A percentile compares a stretch with the other conserved stretches of the same genome.
These are phyloP conservation scores for Cardamine occulta DNA, from an alignment of 345 rosid species.

Conservation along the genomic window DNA sequence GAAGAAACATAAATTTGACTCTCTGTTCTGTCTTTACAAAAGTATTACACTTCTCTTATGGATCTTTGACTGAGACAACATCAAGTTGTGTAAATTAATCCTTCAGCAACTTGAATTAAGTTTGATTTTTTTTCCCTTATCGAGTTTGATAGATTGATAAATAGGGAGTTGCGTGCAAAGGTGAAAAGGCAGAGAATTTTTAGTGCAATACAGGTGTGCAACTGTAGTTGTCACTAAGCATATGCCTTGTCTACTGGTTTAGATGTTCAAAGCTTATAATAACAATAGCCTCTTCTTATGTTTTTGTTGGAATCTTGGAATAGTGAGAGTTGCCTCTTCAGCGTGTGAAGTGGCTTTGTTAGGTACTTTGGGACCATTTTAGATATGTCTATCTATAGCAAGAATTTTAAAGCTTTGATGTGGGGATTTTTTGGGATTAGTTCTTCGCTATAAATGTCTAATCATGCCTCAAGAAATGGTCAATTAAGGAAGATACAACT, in stretches of 20 bases:
- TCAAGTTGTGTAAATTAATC: slow-evolving; percentile 33
- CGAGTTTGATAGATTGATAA: slow-evolving; percentile 35
- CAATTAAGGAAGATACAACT: slow-evolving; percentile 46
- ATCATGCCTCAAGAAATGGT: slow-evolving; percentile 37
- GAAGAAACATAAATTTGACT: not conserved
- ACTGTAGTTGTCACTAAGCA: slow-evolving; percentile 44
- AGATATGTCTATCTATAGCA: slow-evolving; percentile 35
- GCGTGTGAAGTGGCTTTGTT: slow-evolving; percentile 45
- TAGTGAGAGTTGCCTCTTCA: slow-evolving; percentile 47
- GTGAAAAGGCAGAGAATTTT: slow-evolving; percentile 27
- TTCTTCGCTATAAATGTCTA: slow-evolving; percentile 40
- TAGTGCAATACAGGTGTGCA: slow-evolving; percentile 42
- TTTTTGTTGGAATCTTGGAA: slow-evolving; percentile 39
- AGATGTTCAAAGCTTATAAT: slow-evolving; percentile 34
- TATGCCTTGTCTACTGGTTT: slow-evolving; percentile 43
- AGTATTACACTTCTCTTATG: slow-evolving; percentile 12
- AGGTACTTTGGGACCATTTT: slow-evolving; percentile 41
- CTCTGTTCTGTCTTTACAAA: slow-evolving; percentile 18
- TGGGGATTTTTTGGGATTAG: slow-evolving; percentile 22
- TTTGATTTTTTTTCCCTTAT: not conserved
- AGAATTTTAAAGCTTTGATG: slow-evolving; percentile 6
- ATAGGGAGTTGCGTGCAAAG: slow-evolving; percentile 46
- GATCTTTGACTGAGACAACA: slow-evolving; percentile 14
- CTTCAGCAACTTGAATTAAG: slow-evolving; percentile 29
- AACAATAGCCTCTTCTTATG: slow-evolving; percentile 29